These are phyloP conservation scores for Uronychia setigera DNA, from an alignment of 73 alveolate species.

Conservation along the genomic window DNA sequence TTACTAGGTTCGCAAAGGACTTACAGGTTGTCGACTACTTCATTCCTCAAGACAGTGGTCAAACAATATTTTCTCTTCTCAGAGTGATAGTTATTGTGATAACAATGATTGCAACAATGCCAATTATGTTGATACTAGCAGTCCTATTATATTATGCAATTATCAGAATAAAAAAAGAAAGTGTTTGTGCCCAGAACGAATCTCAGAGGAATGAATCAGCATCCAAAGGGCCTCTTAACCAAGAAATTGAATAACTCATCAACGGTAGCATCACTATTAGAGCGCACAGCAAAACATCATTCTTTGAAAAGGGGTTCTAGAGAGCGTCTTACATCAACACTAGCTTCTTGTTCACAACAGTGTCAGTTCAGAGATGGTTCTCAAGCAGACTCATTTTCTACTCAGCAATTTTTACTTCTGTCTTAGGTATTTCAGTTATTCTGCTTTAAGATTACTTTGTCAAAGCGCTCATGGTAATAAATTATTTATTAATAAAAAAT, in stretches of 20 bases:
- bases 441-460: neutral
- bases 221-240: neutral
- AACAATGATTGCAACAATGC: neutral
- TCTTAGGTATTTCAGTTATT: neutral
- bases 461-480: neutral
- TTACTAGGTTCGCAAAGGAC: constrained; percentile 83
- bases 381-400: neutral
- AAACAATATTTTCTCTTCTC: neutral
- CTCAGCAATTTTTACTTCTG: neutral
- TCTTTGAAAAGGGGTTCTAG: neutral
- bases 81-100: neutral
- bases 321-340: neutral
- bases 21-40: neutral
- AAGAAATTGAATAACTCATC: neutral
- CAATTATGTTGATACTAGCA: neutral
- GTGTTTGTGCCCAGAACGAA: neutral
- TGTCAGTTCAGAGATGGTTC: neutral
- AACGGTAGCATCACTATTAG: neutral
- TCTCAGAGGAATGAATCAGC: neutral
- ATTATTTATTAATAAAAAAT: no score
- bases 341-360: neutral
- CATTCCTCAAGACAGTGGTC: neutral
- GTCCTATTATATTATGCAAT: neutral
- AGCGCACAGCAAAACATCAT: neutral
- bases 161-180: no score